Evolutionary conservation across 1,284 basidiomycete genomes (phyloP).

Genomic region (Agaricales sp.): DNA sequence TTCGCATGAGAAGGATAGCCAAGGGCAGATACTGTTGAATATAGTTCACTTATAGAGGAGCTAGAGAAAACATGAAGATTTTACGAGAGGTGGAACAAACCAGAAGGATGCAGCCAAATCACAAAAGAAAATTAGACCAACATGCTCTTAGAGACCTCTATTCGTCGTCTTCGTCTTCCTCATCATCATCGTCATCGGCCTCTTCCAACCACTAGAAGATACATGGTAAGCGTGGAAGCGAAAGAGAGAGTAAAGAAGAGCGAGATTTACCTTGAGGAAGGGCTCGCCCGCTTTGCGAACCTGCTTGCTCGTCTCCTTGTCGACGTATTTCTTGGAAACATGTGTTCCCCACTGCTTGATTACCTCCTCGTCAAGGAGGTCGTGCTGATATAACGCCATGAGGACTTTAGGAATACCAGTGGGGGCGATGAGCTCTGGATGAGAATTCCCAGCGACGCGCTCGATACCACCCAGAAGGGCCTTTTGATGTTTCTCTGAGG

Average conservation of each 20-base stretch:
- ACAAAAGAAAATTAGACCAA: too few relatives aligned
- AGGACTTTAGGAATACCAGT: constrained; percentile 80
- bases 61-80: too few relatives aligned
- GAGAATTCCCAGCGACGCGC: constrained; percentile 63
- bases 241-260: background rate
- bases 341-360: constrained; percentile 93
- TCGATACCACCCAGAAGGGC: constrained; percentile 86
- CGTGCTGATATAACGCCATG: constrained; percentile 91
- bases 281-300: constrained; percentile 93
- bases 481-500: constrained; percentile 93
- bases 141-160: too few relatives aligned
- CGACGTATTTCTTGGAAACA: constrained; percentile 96
- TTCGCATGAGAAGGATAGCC: too few relatives aligned
- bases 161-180: constrained; percentile 21
- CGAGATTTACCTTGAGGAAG: constrained; percentile 64
- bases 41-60: too few relatives aligned
- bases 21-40: too few relatives aligned
- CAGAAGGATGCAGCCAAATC: too few relatives aligned
- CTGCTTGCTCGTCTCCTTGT: constrained; percentile 92
- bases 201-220: constrained; percentile 42
- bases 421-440: constrained; percentile 49
- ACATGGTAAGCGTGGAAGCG: constrained; percentile 1
- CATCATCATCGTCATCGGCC: constrained; percentile 46
- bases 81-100: too few relatives aligned
- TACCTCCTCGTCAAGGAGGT: constrained; percentile 89